A percentile compares a stretch with the other conserved stretches of the same genome.
phyloP scores from a whole-genome alignment of 2,329 filamentous ascomycete species.

The Colletotrichum sp. region DNA sequence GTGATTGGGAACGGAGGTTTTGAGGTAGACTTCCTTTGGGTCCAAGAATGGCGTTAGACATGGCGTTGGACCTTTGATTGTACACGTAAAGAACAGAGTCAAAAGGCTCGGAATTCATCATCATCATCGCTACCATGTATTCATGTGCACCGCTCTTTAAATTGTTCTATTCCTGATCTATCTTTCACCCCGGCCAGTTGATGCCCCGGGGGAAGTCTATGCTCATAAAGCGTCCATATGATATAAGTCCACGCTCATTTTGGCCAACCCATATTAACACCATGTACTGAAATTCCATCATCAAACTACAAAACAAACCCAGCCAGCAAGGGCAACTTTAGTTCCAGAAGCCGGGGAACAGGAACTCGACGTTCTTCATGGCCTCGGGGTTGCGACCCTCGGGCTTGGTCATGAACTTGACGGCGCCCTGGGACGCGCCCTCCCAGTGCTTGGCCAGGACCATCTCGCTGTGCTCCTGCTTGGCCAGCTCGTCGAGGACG shows the following conservation, averaged over 20 bases:
- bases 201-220: neutral
- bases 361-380: constrained; percentile 79
- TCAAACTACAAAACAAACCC: neutral
- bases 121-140: neutral
- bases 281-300: neutral
- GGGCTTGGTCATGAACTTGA: constrained; percentile 82
- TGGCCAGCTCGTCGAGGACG: constrained; percentile 84
- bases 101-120: neutral
- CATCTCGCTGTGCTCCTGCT: constrained; percentile 76
- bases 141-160: neutral
- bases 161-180: neutral
- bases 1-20: constrained; percentile 41
- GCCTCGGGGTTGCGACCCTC: constrained; percentile 76
- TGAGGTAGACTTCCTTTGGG: neutral
- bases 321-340: neutral
- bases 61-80: neutral
- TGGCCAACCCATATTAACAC: neutral
- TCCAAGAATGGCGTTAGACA: neutral
- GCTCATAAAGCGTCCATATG: neutral
- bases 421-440: constrained; percentile 76
- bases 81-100: neutral
- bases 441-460: constrained; percentile 83
- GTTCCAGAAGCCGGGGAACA: constrained; percentile 83
- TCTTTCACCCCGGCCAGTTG: neutral
- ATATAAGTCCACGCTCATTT: neutral